Conservation (phyloP, 768 basidiomycete genomes). For the Lenzites betulinus region DNA sequence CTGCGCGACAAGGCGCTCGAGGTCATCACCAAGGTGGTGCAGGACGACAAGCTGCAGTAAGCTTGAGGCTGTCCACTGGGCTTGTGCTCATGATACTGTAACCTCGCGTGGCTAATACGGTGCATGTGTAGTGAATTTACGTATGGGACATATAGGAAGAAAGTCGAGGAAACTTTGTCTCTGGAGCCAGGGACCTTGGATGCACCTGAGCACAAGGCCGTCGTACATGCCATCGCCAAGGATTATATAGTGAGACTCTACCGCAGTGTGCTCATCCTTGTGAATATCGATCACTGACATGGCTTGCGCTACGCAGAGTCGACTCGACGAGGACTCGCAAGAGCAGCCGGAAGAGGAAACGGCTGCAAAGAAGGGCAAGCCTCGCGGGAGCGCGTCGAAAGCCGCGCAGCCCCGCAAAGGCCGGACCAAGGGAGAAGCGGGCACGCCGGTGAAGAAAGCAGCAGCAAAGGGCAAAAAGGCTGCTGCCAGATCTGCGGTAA, state of each 20-base stretch:
- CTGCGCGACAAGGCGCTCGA: conserved; percentile 37
- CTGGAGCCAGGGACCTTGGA: conserved; percentile 50
- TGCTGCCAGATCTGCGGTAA: conserved; percentile 12
- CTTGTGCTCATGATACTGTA: not conserved
- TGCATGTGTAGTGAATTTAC: conserved; percentile 45
- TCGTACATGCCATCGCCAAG: conserved; percentile 30
- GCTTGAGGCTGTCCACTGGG: no score
- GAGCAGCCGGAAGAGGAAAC: not conserved
- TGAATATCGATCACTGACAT: no score
- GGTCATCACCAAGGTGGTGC: conserved; percentile 30
- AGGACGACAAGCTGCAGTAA: conserved; percentile 35
- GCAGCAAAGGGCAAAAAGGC: conserved; percentile 3
- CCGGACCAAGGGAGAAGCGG: not conserved
- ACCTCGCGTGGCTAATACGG: not conserved
- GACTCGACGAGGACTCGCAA: not conserved
- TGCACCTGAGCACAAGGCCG: conserved; percentile 44
- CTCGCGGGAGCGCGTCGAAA: not conserved
- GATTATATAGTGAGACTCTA: conserved; percentile 11
- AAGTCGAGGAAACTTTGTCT: conserved; percentile 48
- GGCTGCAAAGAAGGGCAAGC: not conserved
- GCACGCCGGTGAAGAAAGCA: not conserved
- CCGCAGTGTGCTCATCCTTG: no score
- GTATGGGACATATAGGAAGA: conserved; percentile 49
- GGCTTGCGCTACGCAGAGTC: not conserved
- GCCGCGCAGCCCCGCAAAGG: not conserved